These are phyloP conservation scores for Elaeis oleifera DNA, from an alignment of 202 grass and related monocot species.

Conservation along the genomic window DNA sequence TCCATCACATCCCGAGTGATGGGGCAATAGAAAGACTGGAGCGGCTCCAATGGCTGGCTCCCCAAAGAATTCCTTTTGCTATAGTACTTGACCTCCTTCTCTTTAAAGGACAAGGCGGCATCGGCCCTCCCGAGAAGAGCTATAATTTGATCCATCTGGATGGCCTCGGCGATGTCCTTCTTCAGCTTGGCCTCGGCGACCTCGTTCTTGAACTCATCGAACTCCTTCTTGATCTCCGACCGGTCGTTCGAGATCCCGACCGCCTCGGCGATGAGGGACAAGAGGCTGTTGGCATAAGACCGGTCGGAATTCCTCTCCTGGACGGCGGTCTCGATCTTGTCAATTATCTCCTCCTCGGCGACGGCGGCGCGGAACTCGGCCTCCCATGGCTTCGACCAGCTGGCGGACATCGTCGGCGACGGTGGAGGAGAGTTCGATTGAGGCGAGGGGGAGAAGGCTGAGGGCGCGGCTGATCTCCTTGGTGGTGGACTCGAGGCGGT, in stretches of 20 bases:
- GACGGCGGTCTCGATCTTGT: neutral
- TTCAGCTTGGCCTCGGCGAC: neutral
- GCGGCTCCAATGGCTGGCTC: constrained; percentile 4
- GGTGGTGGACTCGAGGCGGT: no score
- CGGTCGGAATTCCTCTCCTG: constrained; percentile 4
- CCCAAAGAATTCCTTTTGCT: constrained; percentile 6
- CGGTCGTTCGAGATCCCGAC: neutral
- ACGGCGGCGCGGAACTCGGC: no score
- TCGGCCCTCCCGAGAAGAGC: neutral
- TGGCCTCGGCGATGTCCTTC: constrained; percentile 1
- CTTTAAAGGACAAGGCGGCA: neutral
- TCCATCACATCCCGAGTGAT: constrained; percentile 4
- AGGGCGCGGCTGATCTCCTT: no score
- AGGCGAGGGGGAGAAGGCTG: no score
- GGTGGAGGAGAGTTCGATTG: no score
- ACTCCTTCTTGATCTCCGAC: neutral
- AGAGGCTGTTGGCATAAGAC: constrained; percentile 1
- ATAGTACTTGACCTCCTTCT: constrained; percentile 4
- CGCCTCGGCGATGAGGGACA: neutral
- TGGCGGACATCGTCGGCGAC: no score
- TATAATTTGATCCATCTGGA: constrained; percentile 7
- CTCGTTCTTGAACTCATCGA: constrained; percentile 2
- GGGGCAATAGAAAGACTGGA: constrained; percentile 7
- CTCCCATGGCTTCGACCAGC: no score
- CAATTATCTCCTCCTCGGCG: no score